These are phyloP conservation scores for Kregervanrija delftensis DNA, from an alignment of 805 yeast genomes.

Conservation along the genomic window DNA sequence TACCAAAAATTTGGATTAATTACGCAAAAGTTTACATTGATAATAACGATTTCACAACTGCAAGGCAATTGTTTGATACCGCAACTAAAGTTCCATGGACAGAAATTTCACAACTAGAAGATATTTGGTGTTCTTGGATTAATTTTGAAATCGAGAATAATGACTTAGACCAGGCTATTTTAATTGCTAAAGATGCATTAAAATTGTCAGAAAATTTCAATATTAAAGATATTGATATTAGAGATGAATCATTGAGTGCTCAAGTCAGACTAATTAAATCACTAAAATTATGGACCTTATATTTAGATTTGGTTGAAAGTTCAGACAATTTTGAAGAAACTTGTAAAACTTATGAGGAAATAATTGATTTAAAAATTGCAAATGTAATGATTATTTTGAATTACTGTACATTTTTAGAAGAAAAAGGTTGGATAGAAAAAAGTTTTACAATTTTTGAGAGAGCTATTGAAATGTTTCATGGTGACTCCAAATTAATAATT, in stretches of 20 bases:
- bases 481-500: slow-evolving; percentile 57
- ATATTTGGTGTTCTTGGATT: slow-evolving; percentile 71
- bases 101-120: slow-evolving; percentile 55
- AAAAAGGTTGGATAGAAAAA: slow-evolving; percentile 37
- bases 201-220: slow-evolving; percentile 14
- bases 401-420: slow-evolving; percentile 56
- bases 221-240: slow-evolving; percentile 18
- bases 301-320: slow-evolving; percentile 63
- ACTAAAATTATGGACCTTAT: slow-evolving; percentile 62
- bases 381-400: slow-evolving; percentile 61
- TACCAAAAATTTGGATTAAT: slow-evolving; percentile 60
- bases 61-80: slow-evolving; percentile 54
- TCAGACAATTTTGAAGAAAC: slow-evolving; percentile 36
- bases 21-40: slow-evolving; percentile 62
- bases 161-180: slow-evolving; percentile 34
- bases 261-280: slow-evolving; percentile 58
- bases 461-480: slow-evolving; percentile 55
- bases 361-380: slow-evolving; percentile 54
- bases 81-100: slow-evolving; percentile 67
- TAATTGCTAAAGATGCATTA: slow-evolving; percentile 30
- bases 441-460: slow-evolving; percentile 59
- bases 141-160: slow-evolving; percentile 50
- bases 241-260: slow-evolving; percentile 40
- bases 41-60: slow-evolving; percentile 48
- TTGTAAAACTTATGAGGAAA: slow-evolving; percentile 42